Percentiles rank a stretch among this genome's conserved stretches.
Conservation (phyloP, 1,139 yeast species). For the Scheffersomyces titani region DNA sequence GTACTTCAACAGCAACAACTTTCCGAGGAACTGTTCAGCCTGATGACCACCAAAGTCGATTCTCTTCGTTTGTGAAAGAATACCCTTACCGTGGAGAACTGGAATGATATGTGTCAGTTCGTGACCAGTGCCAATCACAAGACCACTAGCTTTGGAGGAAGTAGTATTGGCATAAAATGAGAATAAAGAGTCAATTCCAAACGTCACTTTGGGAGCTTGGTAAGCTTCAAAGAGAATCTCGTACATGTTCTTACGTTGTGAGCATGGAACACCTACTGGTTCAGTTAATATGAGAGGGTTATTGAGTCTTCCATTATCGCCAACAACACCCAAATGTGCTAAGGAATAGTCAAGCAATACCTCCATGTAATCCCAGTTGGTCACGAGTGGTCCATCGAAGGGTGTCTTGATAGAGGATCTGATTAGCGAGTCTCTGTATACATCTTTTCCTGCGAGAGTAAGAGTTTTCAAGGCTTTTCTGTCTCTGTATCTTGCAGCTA, state of each 20-base stretch:
- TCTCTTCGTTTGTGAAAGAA: conserved; percentile 70
- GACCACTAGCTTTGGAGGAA: conserved; percentile 49
- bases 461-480: conserved; percentile 64
- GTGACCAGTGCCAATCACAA: conserved; percentile 80
- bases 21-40: conserved; percentile 63
- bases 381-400: conserved; percentile 80
- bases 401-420: conserved; percentile 75
- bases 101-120: conserved; percentile 86
- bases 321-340: conserved; percentile 69
- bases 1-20: conserved; percentile 74
- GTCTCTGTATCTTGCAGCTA: conserved; percentile 76
- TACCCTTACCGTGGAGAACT: conserved; percentile 65
- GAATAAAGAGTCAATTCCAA: conserved; percentile 82
- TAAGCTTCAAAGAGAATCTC: conserved; percentile 85
- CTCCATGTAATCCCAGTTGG: conserved; percentile 93
- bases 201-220: conserved; percentile 67
- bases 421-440: conserved; percentile 67
- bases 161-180: conserved; percentile 60
- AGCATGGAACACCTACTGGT: conserved; percentile 65
- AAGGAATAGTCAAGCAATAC: conserved; percentile 80
- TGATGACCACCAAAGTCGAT: conserved; percentile 92
- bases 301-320: conserved; percentile 54
- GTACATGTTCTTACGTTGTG: conserved; percentile 73
- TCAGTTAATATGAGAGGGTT: conserved; percentile 88
- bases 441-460: conserved; percentile 83